These are phyloP conservation scores for Colletotrichum sp. DNA, from an alignment of 2,329 filamentous ascomycete genomes.

Conservation along the genomic window DNA sequence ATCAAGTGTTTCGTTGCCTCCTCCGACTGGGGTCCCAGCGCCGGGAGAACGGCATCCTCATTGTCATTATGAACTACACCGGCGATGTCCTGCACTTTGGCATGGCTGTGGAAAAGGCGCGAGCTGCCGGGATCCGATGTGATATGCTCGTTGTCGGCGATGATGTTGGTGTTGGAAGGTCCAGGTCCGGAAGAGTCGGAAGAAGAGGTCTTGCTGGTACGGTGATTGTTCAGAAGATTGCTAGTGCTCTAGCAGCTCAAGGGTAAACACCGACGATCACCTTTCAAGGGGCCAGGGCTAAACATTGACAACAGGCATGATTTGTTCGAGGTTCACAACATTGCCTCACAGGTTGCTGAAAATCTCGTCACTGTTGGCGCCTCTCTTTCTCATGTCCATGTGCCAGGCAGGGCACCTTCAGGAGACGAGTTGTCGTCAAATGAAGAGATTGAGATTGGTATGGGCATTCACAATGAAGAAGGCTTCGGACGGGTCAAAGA, in stretches of 20 bases:
- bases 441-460: constrained; percentile 71
- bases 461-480: constrained; percentile 75
- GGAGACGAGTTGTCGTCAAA: constrained; percentile 26
- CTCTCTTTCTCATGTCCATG: constrained; percentile 55
- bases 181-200: constrained; percentile 67
- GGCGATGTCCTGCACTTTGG: constrained; percentile 34
- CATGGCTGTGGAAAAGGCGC: constrained; percentile 70
- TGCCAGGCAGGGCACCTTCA: neutral
- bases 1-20: constrained; percentile 68
- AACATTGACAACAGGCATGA: neutral
- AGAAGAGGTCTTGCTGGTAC: constrained; percentile 70
- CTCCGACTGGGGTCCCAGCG: constrained; percentile 67
- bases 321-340: constrained; percentile 44
- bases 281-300: constrained; percentile 10
- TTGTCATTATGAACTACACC: neutral
- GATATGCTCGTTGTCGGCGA: constrained; percentile 72
- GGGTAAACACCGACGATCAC: neutral
- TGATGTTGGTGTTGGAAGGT: constrained; percentile 67
- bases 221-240: constrained; percentile 68
- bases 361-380: constrained; percentile 57
- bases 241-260: constrained; percentile 55
- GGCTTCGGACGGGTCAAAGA: constrained; percentile 55
- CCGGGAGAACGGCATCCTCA: constrained; percentile 62
- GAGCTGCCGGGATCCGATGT: constrained; percentile 63
- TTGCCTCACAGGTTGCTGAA: constrained; percentile 49